Evolutionary conservation across 257 asterid genomes (phyloP).

Genomic region (Thymus quinquecostatus): DNA sequence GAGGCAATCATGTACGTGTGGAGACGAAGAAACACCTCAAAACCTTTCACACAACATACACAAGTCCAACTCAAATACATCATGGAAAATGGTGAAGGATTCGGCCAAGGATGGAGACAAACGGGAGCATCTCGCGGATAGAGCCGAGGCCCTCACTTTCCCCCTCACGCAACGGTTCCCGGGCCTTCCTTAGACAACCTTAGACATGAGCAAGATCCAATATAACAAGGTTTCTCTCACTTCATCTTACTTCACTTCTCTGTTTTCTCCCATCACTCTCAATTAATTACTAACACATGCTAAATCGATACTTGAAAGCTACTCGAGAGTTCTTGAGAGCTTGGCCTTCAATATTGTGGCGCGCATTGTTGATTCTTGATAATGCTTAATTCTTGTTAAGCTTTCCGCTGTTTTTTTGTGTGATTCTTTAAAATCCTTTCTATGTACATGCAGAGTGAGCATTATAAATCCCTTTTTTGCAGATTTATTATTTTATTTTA

Average conservation of each 20-base stretch:
- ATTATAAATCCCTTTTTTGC: too few species aligned
- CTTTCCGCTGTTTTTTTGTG: neutral
- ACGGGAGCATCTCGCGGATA: slow-evolving; percentile 60
- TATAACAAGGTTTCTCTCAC: slow-evolving; percentile 54
- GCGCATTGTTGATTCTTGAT: slow-evolving; percentile 43
- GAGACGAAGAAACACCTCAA: slow-evolving; percentile 54
- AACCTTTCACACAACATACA: slow-evolving; percentile 33
- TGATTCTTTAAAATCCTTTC: neutral
- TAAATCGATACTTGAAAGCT: slow-evolving; percentile 74
- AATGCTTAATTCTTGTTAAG: neutral
- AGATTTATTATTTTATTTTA: too few species aligned
- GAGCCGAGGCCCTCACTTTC: slow-evolving; percentile 72
- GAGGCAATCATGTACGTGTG: slow-evolving; percentile 65
- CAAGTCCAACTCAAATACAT: slow-evolving; percentile 55
- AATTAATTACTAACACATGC: slow-evolving; percentile 5
- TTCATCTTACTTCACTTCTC: neutral
- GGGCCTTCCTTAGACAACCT: slow-evolving; percentile 71
- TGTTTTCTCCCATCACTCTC: neutral
- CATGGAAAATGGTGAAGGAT: slow-evolving; percentile 83
- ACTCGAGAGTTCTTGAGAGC: slow-evolving; percentile 81
- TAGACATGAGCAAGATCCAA: slow-evolving; percentile 81
- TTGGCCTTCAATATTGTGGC: slow-evolving; percentile 77
- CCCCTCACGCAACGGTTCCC: slow-evolving; percentile 71
- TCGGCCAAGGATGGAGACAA: slow-evolving; percentile 62
- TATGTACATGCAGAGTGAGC: slow-evolving; percentile 21